phyloP scores from a whole-genome alignment of 1,284 basidiomycete species.

The Trametes polyzona region DNA sequence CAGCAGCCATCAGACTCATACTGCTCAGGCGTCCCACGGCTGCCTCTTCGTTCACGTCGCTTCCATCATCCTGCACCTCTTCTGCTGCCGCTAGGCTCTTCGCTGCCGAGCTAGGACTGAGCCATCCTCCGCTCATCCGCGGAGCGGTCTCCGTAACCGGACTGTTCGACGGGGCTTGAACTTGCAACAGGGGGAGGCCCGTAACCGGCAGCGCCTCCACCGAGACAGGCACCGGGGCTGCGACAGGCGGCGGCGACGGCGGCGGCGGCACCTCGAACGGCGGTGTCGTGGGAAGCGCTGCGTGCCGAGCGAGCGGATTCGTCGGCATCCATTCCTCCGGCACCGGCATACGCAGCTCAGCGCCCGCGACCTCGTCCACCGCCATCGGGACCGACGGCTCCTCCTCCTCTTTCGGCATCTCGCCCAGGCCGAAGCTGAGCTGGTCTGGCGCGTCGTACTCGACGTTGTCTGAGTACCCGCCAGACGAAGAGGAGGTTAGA shows the following conservation, averaged over 20 bases:
- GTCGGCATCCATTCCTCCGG: conserved; percentile 13
- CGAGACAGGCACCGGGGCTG: conserved; percentile 11
- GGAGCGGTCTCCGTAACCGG: conserved; percentile 9
- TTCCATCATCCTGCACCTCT: conserved; percentile 29
- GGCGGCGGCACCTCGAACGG: conserved; percentile 24
- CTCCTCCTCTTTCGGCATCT: conserved; percentile 1
- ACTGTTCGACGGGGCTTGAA: conserved; percentile 9
- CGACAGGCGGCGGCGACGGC: conserved; percentile 13
- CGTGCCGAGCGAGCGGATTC: conserved; percentile 7
- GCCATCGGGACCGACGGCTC: conserved; percentile 9
- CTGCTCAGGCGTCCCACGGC: conserved; percentile 88
- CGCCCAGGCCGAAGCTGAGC: conserved; percentile 3
- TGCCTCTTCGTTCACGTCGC: conserved; percentile 65
- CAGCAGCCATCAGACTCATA: conserved; percentile 91
- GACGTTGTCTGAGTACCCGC: conserved; percentile 12
- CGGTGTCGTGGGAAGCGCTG: conserved; percentile 21
- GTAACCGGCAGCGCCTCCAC: conserved; percentile 11
- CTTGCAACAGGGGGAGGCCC: conserved; percentile 9
- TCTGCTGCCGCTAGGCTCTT: conserved; percentile 8
- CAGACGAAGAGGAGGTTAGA: conserved; percentile 28
- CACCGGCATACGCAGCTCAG: conserved; percentile 6
- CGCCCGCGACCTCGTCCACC: conserved; percentile 12
- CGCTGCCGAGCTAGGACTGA: conserved; percentile 16
- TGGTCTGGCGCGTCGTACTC: conserved; percentile 13
- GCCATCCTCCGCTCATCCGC: conserved; percentile 3